Base-by-base conservation (phyloP, 169 alveolate species). In the Plasmodium billcollinsi region DNA sequence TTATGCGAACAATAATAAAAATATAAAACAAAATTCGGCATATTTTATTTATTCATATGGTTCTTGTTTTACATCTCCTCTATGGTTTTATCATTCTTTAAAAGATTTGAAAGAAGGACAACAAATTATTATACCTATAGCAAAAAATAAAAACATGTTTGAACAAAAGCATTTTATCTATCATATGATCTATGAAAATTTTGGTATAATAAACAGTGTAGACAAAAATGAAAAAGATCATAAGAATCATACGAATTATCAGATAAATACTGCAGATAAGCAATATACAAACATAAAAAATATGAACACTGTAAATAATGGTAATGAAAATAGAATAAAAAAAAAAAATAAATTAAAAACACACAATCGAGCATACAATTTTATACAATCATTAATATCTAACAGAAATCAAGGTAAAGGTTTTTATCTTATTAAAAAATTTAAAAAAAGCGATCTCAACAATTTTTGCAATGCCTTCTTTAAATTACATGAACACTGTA, bases 11-110 rank as follows among this genome's bases (percentile, higher is more conserved):
- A 83, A 83, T 72, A 69, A 83, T 58, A 56, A 43, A 14, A 47
- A 18, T 49, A 86, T 86, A 15, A 72, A 72, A 71, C 59, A 62
- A 50, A 29, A 50, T 18, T 58, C 71, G 2, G 92, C 88, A 1
- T 86, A 71, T 67, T 86, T 86, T 62, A 74, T 86, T 70, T 86
- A 59, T 59, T 86, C 92, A 20, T 86, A 72, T 49, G 92, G 88
- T 24, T 72, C 88, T 14, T 86, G 85, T 26, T 70, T 86, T 56
- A 86, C 92, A 2, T 15, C 88, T 15, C 92, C 92, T 18, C 18
- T 86, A 20, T 86, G 92, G 92, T 86, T 86, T 72, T 71, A 71
- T 49, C 61, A 86, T 61, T 70, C 78, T 18, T 50, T 86, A 67
- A 71, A 86, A 43, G 63, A 71, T 15, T 65, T 86, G 63, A 86